Conservation (phyloP, 257 asterid genomes). For the Nicotiana otophora region DNA sequence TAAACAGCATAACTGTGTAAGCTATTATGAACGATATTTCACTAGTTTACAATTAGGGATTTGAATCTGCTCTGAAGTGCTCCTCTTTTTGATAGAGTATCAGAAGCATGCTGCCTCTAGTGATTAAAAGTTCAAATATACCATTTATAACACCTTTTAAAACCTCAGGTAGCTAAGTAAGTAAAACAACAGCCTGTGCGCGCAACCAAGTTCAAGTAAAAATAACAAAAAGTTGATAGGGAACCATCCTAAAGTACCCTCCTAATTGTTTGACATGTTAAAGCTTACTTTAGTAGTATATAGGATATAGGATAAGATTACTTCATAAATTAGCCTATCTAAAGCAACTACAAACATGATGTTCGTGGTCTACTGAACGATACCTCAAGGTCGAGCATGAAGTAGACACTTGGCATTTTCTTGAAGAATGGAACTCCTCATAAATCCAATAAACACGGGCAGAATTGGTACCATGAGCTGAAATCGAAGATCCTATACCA, state of each 20-base stretch:
- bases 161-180: neutral
- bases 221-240: neutral
- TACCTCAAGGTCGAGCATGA: neutral
- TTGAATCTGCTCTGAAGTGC: neutral
- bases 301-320: neutral
- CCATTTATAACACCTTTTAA: neutral
- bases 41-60: neutral
- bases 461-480: neutral
- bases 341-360: neutral
- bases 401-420: neutral
- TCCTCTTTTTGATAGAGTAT: neutral
- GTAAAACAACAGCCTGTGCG: neutral
- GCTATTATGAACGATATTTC: neutral
- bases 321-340: neutral
- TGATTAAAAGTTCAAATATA: neutral
- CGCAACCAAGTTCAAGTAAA: neutral
- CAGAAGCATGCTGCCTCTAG: neutral
- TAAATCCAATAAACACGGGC: neutral
- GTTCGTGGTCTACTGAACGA: neutral
- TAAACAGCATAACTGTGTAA: neutral
- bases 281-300: neutral
- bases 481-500: neutral
- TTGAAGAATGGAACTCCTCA: neutral
- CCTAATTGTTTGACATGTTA: neutral
- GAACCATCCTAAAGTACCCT: neutral